A percentile compares a stretch with the other conserved stretches of the same genome.
Conservation (phyloP, 1,139 yeast genomes). For the Pichia sp. region DNA sequence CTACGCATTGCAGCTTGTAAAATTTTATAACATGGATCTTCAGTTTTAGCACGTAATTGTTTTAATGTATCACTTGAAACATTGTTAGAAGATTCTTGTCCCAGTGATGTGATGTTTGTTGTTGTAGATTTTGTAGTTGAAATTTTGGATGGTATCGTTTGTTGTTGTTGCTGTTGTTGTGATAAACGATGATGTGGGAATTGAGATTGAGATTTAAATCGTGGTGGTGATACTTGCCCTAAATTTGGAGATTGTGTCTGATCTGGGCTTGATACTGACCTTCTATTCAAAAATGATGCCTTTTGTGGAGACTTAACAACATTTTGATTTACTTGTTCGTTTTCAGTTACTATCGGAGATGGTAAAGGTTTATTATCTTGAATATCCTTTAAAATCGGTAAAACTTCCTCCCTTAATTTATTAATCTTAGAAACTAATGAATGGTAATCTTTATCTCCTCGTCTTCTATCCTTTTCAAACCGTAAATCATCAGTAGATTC, state of each 20-base stretch:
- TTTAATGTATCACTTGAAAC: constrained; percentile 64
- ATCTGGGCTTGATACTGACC: too few species aligned
- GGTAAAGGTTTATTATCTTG: constrained; percentile 52
- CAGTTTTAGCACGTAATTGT: constrained; percentile 81
- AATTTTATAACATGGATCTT: constrained; percentile 87
- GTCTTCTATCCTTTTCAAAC: constrained; percentile 6
- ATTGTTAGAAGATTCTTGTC: too few species aligned
- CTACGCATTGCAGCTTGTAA: constrained; percentile 86
- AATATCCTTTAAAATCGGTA: constrained; percentile 45
- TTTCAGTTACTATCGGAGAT: neutral
- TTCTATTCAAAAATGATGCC: too few species aligned
- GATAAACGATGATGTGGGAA: neutral
- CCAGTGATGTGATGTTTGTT: too few species aligned
- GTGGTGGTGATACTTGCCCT: too few species aligned
- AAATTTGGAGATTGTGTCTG: too few species aligned
- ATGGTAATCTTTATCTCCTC: constrained; percentile 30
- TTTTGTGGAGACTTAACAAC: too few species aligned
- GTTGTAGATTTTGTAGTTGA: neutral
- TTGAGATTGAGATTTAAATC: neutral
- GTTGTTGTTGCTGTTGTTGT: too few species aligned
- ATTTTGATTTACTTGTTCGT: too few species aligned
- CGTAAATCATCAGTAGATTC: neutral
- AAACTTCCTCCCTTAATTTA: constrained; percentile 45
- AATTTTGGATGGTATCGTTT: neutral
- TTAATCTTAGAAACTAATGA: constrained; percentile 43